phyloP scores from a whole-genome alignment of 1,284 basidiomycete species.

The Earliella scabrosa region DNA sequence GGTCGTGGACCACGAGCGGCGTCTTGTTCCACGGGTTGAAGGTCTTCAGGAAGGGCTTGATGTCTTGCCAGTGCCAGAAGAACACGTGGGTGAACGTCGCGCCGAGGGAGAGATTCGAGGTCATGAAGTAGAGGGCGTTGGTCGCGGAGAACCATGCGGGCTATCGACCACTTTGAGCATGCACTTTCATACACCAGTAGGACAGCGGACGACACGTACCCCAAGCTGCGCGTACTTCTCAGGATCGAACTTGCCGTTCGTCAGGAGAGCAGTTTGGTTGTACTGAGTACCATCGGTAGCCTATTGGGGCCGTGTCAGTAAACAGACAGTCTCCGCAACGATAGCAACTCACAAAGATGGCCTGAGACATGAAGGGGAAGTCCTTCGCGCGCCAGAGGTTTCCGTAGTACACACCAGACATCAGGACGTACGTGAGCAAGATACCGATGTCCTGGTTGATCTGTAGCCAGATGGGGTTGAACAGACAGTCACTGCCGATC shows the following conservation, averaged over 20 bases:
- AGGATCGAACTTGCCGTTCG: constrained; percentile 35
- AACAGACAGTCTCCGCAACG: no score
- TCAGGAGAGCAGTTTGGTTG: constrained; percentile 37
- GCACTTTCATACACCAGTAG: no score
- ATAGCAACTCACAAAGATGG: constrained; percentile 35
- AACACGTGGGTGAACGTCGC: constrained; percentile 35
- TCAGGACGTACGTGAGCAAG: constrained; percentile 36
- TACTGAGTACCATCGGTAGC: constrained; percentile 34
- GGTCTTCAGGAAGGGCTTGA: constrained; percentile 35
- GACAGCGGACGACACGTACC: constrained; percentile 10
- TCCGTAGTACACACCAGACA: constrained; percentile 38
- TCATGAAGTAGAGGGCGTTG: constrained; percentile 35
- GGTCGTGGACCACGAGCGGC: constrained; percentile 31
- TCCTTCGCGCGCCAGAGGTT: constrained; percentile 37
- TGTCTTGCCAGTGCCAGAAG: constrained; percentile 44
- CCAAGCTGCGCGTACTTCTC: constrained; percentile 34
- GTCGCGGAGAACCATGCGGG: constrained; percentile 38
- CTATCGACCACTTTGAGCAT: no score
- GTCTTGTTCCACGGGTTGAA: constrained; percentile 37
- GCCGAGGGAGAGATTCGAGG: constrained; percentile 36
- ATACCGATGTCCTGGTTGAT: constrained; percentile 39
- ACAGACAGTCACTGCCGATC: constrained; percentile 34
- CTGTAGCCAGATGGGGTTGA: constrained; percentile 37
- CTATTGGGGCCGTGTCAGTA: no score
- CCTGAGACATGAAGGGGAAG: constrained; percentile 40